These are phyloP conservation scores for Rhizopus delemar DNA, from an alignment of 371 early-diverging fungal genomes.

Conservation along the genomic window DNA sequence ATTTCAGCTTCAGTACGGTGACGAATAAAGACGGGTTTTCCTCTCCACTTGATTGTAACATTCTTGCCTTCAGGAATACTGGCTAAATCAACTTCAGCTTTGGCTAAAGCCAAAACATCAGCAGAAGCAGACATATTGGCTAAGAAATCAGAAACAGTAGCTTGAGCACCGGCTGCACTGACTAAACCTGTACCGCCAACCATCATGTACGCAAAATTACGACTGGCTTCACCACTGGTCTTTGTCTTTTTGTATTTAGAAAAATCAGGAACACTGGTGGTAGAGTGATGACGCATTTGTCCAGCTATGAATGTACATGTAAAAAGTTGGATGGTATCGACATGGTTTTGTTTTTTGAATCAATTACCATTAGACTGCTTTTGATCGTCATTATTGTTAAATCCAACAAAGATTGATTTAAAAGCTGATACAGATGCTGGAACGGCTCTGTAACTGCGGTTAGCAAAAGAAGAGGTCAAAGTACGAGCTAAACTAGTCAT, in stretches of 20 bases:
- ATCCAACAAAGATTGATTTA: slow-evolving; percentile 37
- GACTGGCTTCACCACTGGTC: slow-evolving; percentile 65
- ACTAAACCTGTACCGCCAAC: slow-evolving; percentile 87
- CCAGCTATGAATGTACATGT: not conserved
- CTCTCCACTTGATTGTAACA: slow-evolving; percentile 95
- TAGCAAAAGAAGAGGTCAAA: slow-evolving; percentile 47
- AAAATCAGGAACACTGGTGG: slow-evolving; percentile 63
- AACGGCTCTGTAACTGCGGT: slow-evolving; percentile 45
- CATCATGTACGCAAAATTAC: slow-evolving; percentile 89
- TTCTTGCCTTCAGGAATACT: slow-evolving; percentile 94
- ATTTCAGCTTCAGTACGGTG: slow-evolving; percentile 94
- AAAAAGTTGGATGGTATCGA: not conserved
- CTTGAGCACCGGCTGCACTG: slow-evolving; percentile 86
- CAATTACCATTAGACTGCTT: slow-evolving; percentile 29
- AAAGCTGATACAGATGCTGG: slow-evolving; percentile 51
- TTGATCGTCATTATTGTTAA: slow-evolving; percentile 19
- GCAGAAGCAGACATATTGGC: slow-evolving; percentile 90
- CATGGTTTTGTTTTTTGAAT: not conserved
- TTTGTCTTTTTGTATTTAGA: slow-evolving; percentile 61
- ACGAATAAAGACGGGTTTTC: slow-evolving; percentile 96
- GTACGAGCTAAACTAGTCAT: slow-evolving; percentile 55
- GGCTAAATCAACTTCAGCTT: slow-evolving; percentile 89
- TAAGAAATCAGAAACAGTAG: slow-evolving; percentile 86
- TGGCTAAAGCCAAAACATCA: slow-evolving; percentile 94
- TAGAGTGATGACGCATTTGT: slow-evolving; percentile 48